Evolutionary conservation across 768 basidiomycete species (phyloP).

Genomic region (Artomyces pyxidatus): DNA sequence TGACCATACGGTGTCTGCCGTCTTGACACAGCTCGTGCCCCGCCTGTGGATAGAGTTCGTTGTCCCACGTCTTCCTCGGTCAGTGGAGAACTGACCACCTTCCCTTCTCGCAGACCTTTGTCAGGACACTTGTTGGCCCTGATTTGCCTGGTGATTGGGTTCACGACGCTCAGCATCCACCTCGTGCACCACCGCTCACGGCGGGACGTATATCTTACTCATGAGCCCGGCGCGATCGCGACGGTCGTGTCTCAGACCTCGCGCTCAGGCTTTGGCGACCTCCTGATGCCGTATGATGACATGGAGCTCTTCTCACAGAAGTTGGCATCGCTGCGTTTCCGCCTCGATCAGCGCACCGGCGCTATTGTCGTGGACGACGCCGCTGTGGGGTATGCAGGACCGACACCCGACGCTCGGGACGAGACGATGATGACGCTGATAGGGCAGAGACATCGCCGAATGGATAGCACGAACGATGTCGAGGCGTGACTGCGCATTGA

Average conservation of each 20-base stretch:
- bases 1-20: slow-evolving; percentile 31
- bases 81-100: not conserved
- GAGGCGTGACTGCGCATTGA: too few relatives aligned
- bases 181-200: slow-evolving; percentile 26
- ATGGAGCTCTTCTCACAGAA: not conserved
- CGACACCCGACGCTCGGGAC: not conserved
- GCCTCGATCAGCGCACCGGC: slow-evolving; percentile 14
- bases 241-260: slow-evolving; percentile 8
- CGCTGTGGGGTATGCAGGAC: not conserved
- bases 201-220: slow-evolving; percentile 9
- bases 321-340: slow-evolving; percentile 10
- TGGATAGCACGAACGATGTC: not conserved
- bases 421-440: slow-evolving; percentile 14
- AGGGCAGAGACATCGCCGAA: not conserved
- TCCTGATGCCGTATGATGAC: slow-evolving; percentile 12
- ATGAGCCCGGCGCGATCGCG: slow-evolving; percentile 8
- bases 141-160: slow-evolving; percentile 39
- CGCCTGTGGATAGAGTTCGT: slow-evolving; percentile 56
- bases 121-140: slow-evolving; percentile 43
- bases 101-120: slow-evolving; percentile 33
- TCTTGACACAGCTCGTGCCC: slow-evolving; percentile 33
- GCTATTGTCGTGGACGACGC: slow-evolving; percentile 14
- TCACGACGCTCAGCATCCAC: slow-evolving; percentile 41
- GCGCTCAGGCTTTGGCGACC: slow-evolving; percentile 14
- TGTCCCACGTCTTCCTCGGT: not conserved